Evolutionary conservation across 1,139 yeast species (phyloP).

Genomic region (Magnusiomyces sp.): DNA sequence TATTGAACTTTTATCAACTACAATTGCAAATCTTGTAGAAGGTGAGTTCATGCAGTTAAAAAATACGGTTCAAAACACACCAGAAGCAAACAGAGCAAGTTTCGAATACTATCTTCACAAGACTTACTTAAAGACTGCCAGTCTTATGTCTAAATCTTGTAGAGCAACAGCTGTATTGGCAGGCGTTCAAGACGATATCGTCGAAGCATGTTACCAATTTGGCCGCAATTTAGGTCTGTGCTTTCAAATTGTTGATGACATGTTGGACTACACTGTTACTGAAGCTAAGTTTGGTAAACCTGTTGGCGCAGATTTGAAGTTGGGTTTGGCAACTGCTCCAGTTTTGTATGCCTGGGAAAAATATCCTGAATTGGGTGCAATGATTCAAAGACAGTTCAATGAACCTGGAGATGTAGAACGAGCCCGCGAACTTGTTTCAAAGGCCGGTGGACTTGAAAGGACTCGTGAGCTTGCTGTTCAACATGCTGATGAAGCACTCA

Average conservation of each 20-base stretch:
- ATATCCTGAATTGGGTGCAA: slow-evolving; percentile 72
- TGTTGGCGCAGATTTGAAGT: slow-evolving; percentile 85
- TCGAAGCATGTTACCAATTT: slow-evolving; percentile 81
- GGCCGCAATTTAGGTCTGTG: slow-evolving; percentile 93
- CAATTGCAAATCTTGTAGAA: slow-evolving; percentile 93
- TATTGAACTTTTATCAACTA: slow-evolving; percentile 85
- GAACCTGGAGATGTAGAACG: slow-evolving; percentile 74
- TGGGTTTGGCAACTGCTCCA: slow-evolving; percentile 97
- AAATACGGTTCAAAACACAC: slow-evolving; percentile 62
- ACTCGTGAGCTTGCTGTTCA: slow-evolving; percentile 70
- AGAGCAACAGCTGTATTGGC: slow-evolving; percentile 90
- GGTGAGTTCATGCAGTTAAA: slow-evolving; percentile 98
- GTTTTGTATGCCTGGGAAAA: slow-evolving; percentile 90
- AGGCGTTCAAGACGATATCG: slow-evolving; percentile 64
- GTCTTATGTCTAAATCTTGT: slow-evolving; percentile 89
- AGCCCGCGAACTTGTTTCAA: slow-evolving; percentile 66
- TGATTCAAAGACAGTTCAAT: slow-evolving; percentile 76
- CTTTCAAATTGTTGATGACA: slow-evolving; percentile 93
- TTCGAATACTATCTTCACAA: slow-evolving; percentile 92
- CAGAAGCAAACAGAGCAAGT: slow-evolving; percentile 71
- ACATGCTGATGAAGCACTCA: slow-evolving; percentile 68
- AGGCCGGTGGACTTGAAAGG: slow-evolving; percentile 64
- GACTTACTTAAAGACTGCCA: slow-evolving; percentile 90
- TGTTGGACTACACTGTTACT: slow-evolving; percentile 86
- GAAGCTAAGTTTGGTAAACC: slow-evolving; percentile 86